These are phyloP conservation scores for Lablab purpureus DNA, from an alignment of 306 rosid genomes.

Conservation along the genomic window DNA sequence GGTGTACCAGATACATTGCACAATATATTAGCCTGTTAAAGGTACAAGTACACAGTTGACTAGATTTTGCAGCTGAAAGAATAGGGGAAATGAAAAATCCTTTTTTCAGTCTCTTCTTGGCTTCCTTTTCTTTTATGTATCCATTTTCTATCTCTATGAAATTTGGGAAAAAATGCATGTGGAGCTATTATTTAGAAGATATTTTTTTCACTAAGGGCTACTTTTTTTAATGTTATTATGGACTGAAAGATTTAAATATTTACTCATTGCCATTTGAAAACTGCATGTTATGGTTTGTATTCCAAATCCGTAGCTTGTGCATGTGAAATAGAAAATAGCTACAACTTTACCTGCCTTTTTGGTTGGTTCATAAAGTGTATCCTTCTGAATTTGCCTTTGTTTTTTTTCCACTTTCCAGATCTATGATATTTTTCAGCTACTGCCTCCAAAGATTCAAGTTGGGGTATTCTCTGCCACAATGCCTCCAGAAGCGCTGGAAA, in stretches of 20 bases:
- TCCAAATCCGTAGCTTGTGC: slow-evolving; percentile 3
- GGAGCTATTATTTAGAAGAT: not conserved
- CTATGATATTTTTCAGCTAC: slow-evolving; percentile 80
- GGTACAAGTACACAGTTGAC: not conserved
- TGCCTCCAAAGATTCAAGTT: slow-evolving; percentile 77
- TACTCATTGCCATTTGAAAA: not conserved
- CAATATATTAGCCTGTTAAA: not conserved
- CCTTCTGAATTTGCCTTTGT: slow-evolving; percentile 16
- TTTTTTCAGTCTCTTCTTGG: not conserved
- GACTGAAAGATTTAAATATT: slow-evolving; percentile 1
- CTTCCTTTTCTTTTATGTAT: not conserved
- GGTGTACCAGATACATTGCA: not conserved
- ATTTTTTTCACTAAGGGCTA: not conserved
- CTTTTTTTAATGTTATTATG: not conserved
- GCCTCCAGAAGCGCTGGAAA: slow-evolving; percentile 32
- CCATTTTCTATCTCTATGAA: not conserved
- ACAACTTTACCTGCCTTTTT: slow-evolving; percentile 3
- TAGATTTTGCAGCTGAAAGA: slow-evolving; percentile 13
- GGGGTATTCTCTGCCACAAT: slow-evolving; percentile 62
- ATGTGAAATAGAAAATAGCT: not conserved
- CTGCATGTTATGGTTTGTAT: not conserved
- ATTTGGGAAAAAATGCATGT: not conserved
- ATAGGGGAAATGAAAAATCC: not conserved
- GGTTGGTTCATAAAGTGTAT: not conserved
- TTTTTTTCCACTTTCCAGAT: slow-evolving; percentile 55